phyloP scores from a whole-genome alignment of 2,329 filamentous ascomycete species.

The Xylaria sp. region DNA sequence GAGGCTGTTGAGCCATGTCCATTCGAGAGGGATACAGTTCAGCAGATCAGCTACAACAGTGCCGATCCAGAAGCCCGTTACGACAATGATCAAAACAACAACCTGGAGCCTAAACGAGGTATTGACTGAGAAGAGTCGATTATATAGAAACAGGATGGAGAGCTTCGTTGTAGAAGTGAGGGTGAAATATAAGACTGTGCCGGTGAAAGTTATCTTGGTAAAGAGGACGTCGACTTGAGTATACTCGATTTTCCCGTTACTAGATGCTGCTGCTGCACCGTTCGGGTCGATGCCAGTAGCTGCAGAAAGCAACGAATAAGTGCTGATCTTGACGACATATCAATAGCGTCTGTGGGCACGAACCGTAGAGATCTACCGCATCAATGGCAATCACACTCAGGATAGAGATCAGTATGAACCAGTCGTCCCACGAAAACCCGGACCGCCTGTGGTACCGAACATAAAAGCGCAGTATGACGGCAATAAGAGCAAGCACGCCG shows the following conservation, averaged over 20 bases:
- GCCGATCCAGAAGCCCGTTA: conserved; percentile 40
- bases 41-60: conserved; percentile 39
- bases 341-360: conserved; percentile 42
- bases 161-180: conserved; percentile 48
- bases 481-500: conserved; percentile 22
- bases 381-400: conserved; percentile 25
- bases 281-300: conserved; percentile 29
- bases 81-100: conserved; percentile 13
- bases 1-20: conserved; percentile 40
- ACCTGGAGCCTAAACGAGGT: conserved; percentile 41
- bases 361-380: conserved; percentile 32
- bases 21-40: conserved; percentile 44
- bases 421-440: conserved; percentile 37
- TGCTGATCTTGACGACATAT: conserved; percentile 33
- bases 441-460: conserved; percentile 23
- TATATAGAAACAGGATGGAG: conserved; percentile 50
- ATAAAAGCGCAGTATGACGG: conserved; percentile 36
- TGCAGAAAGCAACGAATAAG: conserved; percentile 32
- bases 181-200: conserved; percentile 49
- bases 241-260: conserved; percentile 35
- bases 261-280: conserved; percentile 33
- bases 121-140: conserved; percentile 45
- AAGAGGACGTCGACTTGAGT: conserved; percentile 39
- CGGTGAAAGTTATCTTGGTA: conserved; percentile 40
- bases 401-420: conserved; percentile 35